Evolutionary conservation across 768 basidiomycete genomes (phyloP).

Genomic region (Guyanaporus albipodus): DNA sequence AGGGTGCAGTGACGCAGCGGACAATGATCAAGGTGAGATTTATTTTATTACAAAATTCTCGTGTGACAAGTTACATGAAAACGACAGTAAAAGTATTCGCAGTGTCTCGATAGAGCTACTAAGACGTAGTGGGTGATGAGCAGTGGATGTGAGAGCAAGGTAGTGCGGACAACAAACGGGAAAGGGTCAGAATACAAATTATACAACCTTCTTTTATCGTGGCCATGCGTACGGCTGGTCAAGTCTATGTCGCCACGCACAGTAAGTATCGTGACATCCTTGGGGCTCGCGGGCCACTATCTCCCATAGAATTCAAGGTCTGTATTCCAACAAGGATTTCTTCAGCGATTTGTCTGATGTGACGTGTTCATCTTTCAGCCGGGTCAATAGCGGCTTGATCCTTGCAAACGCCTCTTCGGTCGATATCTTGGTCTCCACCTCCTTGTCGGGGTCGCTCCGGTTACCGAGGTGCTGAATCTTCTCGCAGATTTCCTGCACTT

Average conservation of each 20-base stretch:
- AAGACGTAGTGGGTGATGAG: conserved; percentile 14
- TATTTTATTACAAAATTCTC: no score
- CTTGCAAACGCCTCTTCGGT: conserved; percentile 49
- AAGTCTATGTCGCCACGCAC: conserved; percentile 11
- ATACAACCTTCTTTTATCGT: conserved; percentile 19
- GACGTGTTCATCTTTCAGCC: conserved; percentile 64
- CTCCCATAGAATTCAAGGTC: conserved; percentile 1
- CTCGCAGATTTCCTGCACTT: conserved; percentile 84
- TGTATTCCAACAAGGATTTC: conserved; percentile 25
- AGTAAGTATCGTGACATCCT: conserved; percentile 7
- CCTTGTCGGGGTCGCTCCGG: conserved; percentile 50
- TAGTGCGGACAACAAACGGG: conserved; percentile 15
- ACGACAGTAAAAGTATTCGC: conserved; percentile 28
- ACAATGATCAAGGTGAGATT: no score
- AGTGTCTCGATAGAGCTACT: conserved; percentile 22
- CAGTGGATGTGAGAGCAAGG: conserved; percentile 17
- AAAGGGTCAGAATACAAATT: conserved; percentile 23
- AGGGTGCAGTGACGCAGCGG: no score
- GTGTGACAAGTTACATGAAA: no score
- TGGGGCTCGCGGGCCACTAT: background rate
- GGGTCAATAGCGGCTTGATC: conserved; percentile 53
- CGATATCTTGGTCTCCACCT: conserved; percentile 39
- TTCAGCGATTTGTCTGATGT: conserved; percentile 67
- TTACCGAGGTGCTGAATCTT: conserved; percentile 87
- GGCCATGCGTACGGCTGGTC: conserved; percentile 8